phyloP scores from a whole-genome alignment of 371 early-diverging fungal genomes.

The Mucor mucedo region DNA sequence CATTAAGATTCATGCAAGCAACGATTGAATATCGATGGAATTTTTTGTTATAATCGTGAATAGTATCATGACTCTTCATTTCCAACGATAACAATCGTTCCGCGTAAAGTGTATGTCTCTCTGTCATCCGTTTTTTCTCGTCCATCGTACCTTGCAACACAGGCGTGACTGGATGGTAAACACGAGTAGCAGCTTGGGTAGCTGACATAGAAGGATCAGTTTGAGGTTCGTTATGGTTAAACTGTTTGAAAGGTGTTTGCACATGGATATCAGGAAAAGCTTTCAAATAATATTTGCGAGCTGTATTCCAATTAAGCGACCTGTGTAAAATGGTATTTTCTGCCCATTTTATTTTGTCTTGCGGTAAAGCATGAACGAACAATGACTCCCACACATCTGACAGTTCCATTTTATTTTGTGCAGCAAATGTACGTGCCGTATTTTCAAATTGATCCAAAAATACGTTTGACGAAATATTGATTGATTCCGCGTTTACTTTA shows the following conservation, averaged over 20 bases:
- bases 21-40: slow-evolving; percentile 3
- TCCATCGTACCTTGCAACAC: not conserved
- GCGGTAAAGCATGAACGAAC: slow-evolving; percentile 10
- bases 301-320: not conserved
- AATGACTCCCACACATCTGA: slow-evolving; percentile 10
- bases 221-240: not conserved
- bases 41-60: slow-evolving; percentile 5
- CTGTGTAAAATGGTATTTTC: not conserved
- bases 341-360: slow-evolving; percentile 5
- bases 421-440: not conserved
- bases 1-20: slow-evolving; percentile 6
- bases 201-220: not conserved
- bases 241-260: not conserved
- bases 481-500: not conserved
- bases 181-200: not conserved
- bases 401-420: not conserved
- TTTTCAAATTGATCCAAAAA: slow-evolving; percentile 13
- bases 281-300: not conserved
- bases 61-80: slow-evolving; percentile 12
- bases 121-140: not conserved
- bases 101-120: slow-evolving; percentile 4
- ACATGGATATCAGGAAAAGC: not conserved
- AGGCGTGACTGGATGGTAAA: not conserved
- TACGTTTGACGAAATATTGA: not conserved
- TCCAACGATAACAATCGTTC: slow-evolving; percentile 4